These are phyloP conservation scores for Solanum commersonii DNA, from an alignment of 257 asterid genomes.

Conservation along the genomic window DNA sequence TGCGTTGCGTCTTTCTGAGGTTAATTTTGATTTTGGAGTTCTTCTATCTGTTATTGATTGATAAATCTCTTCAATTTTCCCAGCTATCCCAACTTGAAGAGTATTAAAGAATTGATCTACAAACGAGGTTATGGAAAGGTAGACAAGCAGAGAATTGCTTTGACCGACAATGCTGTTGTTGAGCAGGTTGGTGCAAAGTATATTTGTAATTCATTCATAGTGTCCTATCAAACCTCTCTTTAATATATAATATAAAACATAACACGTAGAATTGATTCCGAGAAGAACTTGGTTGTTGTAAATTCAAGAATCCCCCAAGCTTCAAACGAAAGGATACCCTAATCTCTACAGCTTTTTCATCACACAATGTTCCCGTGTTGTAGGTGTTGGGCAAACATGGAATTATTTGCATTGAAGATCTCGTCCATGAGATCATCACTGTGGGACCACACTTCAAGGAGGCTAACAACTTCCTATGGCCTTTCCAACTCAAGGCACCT, in stretches of 20 bases:
- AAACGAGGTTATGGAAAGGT: constrained; percentile 71
- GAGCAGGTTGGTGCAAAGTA: constrained; percentile 36
- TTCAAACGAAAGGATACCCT: not conserved
- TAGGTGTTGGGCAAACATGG: constrained; percentile 40
- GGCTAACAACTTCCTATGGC: constrained; percentile 60
- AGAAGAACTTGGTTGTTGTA: not conserved
- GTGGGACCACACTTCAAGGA: constrained; percentile 54
- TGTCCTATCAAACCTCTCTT: not conserved
- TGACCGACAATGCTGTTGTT: constrained; percentile 56
- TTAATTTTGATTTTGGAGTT: not conserved
- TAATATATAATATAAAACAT: not conserved
- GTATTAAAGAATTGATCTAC: constrained; percentile 55
- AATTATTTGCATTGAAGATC: constrained; percentile 43
- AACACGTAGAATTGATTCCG: not conserved
- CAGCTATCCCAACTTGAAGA: constrained; percentile 67
- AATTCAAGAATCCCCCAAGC: not conserved
- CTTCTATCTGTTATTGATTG: not conserved
- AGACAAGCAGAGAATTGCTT: constrained; percentile 59
- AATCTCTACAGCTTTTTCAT: not conserved
- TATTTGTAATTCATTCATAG: not conserved
- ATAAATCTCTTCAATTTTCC: not conserved
- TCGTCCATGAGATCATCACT: constrained; percentile 40
- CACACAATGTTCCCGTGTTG: not conserved
- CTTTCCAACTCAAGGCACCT: constrained; percentile 54
- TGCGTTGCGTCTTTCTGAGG: not conserved